A percentile compares a stretch with the other conserved stretches of the same genome.
phyloP scores from a whole-genome alignment of 1,139 yeast genomes.

The Meyerozyma sp. region DNA sequence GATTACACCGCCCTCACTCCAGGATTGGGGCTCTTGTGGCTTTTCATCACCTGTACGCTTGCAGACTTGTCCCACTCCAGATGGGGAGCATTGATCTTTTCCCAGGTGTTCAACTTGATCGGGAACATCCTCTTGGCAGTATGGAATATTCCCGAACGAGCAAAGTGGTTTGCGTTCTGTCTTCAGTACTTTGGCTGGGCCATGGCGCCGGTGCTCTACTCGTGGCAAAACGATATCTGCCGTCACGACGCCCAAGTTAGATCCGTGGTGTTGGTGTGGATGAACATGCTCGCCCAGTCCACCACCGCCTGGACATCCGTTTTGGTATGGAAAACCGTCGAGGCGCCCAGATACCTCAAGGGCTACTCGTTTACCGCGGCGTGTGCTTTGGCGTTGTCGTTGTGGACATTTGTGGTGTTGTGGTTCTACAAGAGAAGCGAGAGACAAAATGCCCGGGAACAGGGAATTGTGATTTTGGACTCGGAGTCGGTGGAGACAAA shows the following conservation, averaged over 20 bases:
- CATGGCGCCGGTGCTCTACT: conserved; percentile 32
- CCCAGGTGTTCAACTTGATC: conserved; percentile 41
- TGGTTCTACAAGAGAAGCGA: conserved; percentile 57
- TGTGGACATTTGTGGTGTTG: conserved; percentile 53
- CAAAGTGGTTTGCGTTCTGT: conserved; percentile 46
- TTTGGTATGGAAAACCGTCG: conserved; percentile 34
- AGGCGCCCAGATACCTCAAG: conserved; percentile 34
- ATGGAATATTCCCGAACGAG: conserved; percentile 42
- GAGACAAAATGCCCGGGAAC: conserved; percentile 41
- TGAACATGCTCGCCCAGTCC: conserved; percentile 38
- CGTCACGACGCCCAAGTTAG: conserved; percentile 32
- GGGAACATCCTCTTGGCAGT: conserved; percentile 40
- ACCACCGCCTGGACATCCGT: conserved; percentile 42
- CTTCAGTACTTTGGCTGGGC: conserved; percentile 43
- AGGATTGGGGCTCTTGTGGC: conserved; percentile 39
- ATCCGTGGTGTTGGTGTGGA: conserved; percentile 29
- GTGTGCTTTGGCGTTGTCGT: conserved; percentile 43
- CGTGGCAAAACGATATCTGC: conserved; percentile 34
- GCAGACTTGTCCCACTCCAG: conserved; percentile 50
- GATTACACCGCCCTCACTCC: conserved; percentile 41
- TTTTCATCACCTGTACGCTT: conserved; percentile 33
- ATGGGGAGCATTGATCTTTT: conserved; percentile 51
- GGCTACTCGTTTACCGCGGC: conserved; percentile 47
- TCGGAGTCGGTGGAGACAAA: background rate
- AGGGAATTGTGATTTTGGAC: conserved; percentile 25